These are phyloP conservation scores for Diaporthe longicolla DNA, from an alignment of 2,329 filamentous ascomycete species.

Conservation along the genomic window DNA sequence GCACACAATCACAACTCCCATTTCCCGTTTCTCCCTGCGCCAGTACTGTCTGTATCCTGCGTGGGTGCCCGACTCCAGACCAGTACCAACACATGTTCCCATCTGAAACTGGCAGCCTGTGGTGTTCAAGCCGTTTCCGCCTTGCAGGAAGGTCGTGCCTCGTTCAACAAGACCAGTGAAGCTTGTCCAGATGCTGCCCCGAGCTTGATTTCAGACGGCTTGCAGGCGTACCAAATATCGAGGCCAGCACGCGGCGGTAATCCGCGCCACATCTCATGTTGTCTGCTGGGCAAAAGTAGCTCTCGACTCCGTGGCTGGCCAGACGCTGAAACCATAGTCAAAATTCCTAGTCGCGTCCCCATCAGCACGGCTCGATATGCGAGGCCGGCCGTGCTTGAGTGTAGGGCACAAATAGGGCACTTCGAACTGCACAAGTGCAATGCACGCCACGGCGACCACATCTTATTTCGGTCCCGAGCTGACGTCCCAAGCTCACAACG, in stretches of 20 bases:
- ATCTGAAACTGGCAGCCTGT: neutral
- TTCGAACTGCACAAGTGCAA: conserved; percentile 3
- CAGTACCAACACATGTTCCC: neutral
- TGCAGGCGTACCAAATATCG: neutral
- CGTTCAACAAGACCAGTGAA: neutral
- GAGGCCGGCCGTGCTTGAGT: neutral
- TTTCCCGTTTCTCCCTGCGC: neutral
- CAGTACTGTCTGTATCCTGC: neutral
- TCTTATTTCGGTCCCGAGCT: conserved; percentile 6
- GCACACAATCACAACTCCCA: neutral
- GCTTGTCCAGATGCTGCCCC: conserved; percentile 1
- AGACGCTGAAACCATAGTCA: neutral
- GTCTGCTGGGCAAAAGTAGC: neutral
- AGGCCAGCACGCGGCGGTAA: neutral
- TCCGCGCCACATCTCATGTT: neutral
- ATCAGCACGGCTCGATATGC: neutral
- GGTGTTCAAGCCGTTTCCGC: neutral
- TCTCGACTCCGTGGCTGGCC: neutral
- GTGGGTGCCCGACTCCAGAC: neutral
- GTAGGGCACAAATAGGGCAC: no score
- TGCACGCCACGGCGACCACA: conserved; percentile 2
- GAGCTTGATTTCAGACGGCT: neutral
- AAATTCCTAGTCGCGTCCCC: neutral
- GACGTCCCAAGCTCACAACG: neutral
- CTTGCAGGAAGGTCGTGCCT: neutral